A percentile compares a stretch with the other conserved stretches of the same genome.
Conservation (phyloP, 148 eudicot genomes). For the Cornus controversa region DNA sequence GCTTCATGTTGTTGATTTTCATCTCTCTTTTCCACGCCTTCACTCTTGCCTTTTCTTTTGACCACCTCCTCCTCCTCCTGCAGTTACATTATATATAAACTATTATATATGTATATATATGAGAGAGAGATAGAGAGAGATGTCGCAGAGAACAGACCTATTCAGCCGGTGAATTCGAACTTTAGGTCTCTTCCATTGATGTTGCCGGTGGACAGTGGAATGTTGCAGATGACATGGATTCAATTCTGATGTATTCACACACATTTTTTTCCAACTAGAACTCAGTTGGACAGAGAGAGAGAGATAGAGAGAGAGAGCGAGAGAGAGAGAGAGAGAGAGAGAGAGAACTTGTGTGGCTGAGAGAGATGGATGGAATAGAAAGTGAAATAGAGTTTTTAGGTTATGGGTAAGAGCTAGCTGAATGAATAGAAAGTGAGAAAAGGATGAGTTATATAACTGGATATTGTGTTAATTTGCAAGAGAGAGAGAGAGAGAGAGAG, state of each 20-base stretch:
- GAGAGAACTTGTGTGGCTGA: no score
- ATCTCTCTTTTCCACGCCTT: slow-evolving; percentile 26
- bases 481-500: slow-evolving; percentile 12
- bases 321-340: neutral
- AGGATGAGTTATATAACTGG: neutral
- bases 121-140: slow-evolving; percentile 4
- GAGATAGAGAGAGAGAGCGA: neutral
- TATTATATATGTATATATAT: neutral
- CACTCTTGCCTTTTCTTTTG: slow-evolving; percentile 7
- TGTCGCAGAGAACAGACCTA: slow-evolving; percentile 19
- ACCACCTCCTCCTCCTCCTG: slow-evolving; percentile 28
- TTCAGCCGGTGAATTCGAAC: slow-evolving; percentile 19
- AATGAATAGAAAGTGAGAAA: slow-evolving; percentile 13
- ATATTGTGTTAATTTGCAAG: neutral
- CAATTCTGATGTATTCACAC: slow-evolving; percentile 8
- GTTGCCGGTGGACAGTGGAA: slow-evolving; percentile 11
- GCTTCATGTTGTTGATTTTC: slow-evolving; percentile 54
- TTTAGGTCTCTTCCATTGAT: slow-evolving; percentile 11
- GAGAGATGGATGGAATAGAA: no score
- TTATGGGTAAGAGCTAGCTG: slow-evolving; percentile 1
- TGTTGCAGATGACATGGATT: slow-evolving; percentile 9
- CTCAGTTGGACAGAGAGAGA: neutral
- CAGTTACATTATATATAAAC: slow-evolving; percentile 5
- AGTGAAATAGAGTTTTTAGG: neutral
- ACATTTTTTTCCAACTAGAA: slow-evolving; percentile 16